phyloP scores from a whole-genome alignment of 2,329 filamentous ascomycete genomes.

The Aspergillus arachidicola region DNA sequence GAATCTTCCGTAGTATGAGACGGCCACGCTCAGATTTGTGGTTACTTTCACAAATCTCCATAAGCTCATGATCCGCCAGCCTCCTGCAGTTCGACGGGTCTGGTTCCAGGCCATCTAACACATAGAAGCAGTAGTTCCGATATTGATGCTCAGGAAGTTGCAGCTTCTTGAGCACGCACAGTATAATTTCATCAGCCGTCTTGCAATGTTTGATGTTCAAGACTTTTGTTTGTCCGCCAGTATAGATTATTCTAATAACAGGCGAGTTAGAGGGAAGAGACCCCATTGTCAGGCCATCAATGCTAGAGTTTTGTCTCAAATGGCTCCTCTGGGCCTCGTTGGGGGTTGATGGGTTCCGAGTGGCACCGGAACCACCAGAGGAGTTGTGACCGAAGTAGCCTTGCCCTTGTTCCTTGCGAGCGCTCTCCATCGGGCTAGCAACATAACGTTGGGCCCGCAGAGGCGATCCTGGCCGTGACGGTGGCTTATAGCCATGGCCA shows the following conservation, averaged over 20 bases:
- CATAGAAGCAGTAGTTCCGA: slow-evolving; percentile 95
- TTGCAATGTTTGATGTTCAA: slow-evolving; percentile 91
- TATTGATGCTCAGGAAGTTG: slow-evolving; percentile 86
- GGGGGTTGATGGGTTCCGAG: slow-evolving; percentile 62
- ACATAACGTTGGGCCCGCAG: slow-evolving; percentile 64
- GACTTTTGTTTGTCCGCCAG: slow-evolving; percentile 87
- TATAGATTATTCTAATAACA: slow-evolving; percentile 90
- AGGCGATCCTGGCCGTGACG: slow-evolving; percentile 73
- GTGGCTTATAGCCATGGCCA: slow-evolving; percentile 54
- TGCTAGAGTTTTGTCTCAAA: slow-evolving; percentile 77
- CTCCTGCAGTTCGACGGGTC: slow-evolving; percentile 79
- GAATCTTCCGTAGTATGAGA: slow-evolving; percentile 89
- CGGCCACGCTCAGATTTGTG: slow-evolving; percentile 84
- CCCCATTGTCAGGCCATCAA: slow-evolving; percentile 84
- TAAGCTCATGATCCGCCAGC: slow-evolving; percentile 82
- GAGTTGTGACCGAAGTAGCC: slow-evolving; percentile 59
- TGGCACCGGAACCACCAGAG: slow-evolving; percentile 55
- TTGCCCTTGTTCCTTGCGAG: slow-evolving; percentile 53
- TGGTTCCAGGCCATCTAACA: slow-evolving; percentile 81
- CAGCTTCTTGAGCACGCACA: slow-evolving; percentile 85
- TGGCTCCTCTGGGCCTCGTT: slow-evolving; percentile 70
- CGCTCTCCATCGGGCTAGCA: slow-evolving; percentile 59
- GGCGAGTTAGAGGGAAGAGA: slow-evolving; percentile 83
- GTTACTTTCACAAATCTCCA: slow-evolving; percentile 86
- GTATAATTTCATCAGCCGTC: slow-evolving; percentile 89